These are phyloP conservation scores for Metarhizium humberi DNA, from an alignment of 2,329 filamentous ascomycete species.

Conservation along the genomic window DNA sequence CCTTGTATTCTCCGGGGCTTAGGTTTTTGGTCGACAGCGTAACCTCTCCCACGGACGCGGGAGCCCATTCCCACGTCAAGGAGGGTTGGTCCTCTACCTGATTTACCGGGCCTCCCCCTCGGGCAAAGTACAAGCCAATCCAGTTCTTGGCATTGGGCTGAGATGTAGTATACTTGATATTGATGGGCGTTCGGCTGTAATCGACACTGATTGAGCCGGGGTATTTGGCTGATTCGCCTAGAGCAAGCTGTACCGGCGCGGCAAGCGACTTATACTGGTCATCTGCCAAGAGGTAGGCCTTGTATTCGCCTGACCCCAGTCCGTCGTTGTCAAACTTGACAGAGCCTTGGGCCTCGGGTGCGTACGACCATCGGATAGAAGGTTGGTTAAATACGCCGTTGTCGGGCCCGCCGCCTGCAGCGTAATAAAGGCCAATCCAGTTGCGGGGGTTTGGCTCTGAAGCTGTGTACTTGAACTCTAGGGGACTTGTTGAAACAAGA, in stretches of 20 bases:
- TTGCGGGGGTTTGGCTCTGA: conserved; percentile 16
- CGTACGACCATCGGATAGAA: conserved; percentile 19
- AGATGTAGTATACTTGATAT: conserved; percentile 21
- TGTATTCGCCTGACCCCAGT: conserved; percentile 20
- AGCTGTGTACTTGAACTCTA: conserved; percentile 20
- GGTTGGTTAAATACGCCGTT: conserved; percentile 12
- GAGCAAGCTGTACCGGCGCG: conserved; percentile 16
- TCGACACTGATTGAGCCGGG: not conserved
- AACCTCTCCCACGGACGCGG: conserved; percentile 14
- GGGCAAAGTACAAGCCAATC: conserved; percentile 24
- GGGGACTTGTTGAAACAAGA: not conserved
- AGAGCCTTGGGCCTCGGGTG: conserved; percentile 14
- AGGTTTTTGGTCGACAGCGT: conserved; percentile 12
- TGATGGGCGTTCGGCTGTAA: conserved; percentile 10
- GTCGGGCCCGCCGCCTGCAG: conserved; percentile 20
- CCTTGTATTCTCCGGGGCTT: conserved; percentile 20
- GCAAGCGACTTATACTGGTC: conserved; percentile 25
- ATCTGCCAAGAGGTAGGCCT: conserved; percentile 22
- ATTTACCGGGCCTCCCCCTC: conserved; percentile 21
- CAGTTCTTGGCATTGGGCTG: conserved; percentile 20
- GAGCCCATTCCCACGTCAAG: conserved; percentile 22
- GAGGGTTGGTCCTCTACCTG: conserved; percentile 15
- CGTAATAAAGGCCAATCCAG: conserved; percentile 26
- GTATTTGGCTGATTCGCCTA: not conserved
- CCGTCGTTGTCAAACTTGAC: conserved; percentile 12